Evolutionary conservation across 805 yeast species (phyloP).

Genomic region (Candida xyloterini): DNA sequence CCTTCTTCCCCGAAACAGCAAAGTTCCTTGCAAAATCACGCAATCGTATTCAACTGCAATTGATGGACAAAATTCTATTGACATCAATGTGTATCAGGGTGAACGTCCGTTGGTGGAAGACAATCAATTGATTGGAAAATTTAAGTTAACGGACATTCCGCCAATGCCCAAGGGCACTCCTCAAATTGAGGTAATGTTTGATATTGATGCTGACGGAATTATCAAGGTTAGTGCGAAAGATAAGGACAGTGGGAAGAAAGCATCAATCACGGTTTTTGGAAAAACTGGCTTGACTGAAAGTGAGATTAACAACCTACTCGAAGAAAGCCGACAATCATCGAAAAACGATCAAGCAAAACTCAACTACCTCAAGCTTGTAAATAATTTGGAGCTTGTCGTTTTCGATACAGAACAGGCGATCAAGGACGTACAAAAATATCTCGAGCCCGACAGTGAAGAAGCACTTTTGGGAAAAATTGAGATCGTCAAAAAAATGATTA

Average conservation of each 20-base stretch:
- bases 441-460: constrained; percentile 17
- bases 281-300: constrained; percentile 88
- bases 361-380: constrained; percentile 70
- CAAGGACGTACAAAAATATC: constrained; percentile 20
- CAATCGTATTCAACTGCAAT: constrained; percentile 94
- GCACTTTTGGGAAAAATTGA: constrained; percentile 21
- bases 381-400: constrained; percentile 44
- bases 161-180: constrained; percentile 89
- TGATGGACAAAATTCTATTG: constrained; percentile 92
- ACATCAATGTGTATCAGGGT: constrained; percentile 96
- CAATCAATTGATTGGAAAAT: constrained; percentile 93
- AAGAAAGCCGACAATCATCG: constrained; percentile 85
- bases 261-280: constrained; percentile 95
- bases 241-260: constrained; percentile 89
- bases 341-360: constrained; percentile 58
- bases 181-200: constrained; percentile 88
- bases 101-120: constrained; percentile 94
- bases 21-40: constrained; percentile 90
- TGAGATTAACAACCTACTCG: constrained; percentile 88
- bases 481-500: constrained; percentile 29
- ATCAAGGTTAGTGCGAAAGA: constrained; percentile 93
- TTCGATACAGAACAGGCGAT: constrained; percentile 37
- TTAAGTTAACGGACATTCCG: constrained; percentile 86
- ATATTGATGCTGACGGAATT: constrained; percentile 95
- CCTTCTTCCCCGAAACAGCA: constrained; percentile 83